Evolutionary conservation across 2,329 filamentous ascomycete species (phyloP).

Genomic region (Aspergillus candidus): DNA sequence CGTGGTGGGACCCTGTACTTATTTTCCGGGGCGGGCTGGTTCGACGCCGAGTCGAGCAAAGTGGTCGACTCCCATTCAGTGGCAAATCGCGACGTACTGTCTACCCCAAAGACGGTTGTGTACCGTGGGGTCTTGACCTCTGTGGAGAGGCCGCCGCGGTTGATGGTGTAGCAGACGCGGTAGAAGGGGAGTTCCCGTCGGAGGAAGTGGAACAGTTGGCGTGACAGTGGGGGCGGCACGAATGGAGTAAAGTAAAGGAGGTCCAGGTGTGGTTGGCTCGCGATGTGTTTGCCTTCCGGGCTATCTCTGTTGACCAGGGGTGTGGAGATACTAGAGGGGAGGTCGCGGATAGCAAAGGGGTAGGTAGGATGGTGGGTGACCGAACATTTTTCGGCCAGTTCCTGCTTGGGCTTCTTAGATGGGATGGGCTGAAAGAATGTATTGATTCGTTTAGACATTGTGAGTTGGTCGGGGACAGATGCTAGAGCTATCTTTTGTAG

Average conservation of each 20-base stretch:
- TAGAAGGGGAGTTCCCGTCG: constrained; percentile 69
- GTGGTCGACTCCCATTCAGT: neutral
- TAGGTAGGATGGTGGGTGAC: constrained; percentile 46
- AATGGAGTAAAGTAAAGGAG: constrained; percentile 72
- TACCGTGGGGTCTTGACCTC: constrained; percentile 58
- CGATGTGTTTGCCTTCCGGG: constrained; percentile 52
- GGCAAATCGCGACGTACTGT: constrained; percentile 58
- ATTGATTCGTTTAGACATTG: constrained; percentile 57
- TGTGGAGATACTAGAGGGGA: constrained; percentile 38
- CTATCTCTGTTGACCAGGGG: constrained; percentile 21
- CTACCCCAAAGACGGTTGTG: constrained; percentile 56
- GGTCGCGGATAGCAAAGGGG: constrained; percentile 46
- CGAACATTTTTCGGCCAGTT: constrained; percentile 2
- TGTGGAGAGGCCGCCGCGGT: constrained; percentile 57
- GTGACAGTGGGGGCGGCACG: constrained; percentile 52
- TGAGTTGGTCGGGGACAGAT: too few relatives aligned
- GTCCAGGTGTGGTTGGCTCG: constrained; percentile 64
- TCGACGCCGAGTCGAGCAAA: constrained; percentile 40
- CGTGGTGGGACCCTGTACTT: constrained; percentile 59
- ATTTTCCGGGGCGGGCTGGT: constrained; percentile 34
- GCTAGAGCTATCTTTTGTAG: too few relatives aligned
- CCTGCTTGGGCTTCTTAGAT: constrained; percentile 28
- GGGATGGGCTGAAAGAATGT: constrained; percentile 56
- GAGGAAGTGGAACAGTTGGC: constrained; percentile 63
- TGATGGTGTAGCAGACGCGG: constrained; percentile 66